Evolutionary conservation across 2,329 filamentous ascomycete genomes (phyloP), one percentile per base, ranked within the genome.

Genomic region (Nothopassalora personata): DNA sequence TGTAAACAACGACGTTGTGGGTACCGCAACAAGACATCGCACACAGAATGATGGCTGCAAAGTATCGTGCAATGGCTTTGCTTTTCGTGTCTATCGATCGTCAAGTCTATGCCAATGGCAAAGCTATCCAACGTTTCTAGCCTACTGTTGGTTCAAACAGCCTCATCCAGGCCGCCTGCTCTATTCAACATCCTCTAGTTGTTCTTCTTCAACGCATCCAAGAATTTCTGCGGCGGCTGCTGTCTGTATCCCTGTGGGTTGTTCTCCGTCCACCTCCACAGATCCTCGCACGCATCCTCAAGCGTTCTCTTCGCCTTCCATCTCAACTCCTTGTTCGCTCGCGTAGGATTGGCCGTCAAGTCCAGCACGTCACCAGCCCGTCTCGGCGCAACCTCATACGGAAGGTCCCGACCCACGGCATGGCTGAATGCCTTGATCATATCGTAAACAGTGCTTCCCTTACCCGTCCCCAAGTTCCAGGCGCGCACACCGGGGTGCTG

Each of bases 211-310:
- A 80, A 63, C 54, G 74, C 73, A 61, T 88, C 87, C 53, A 97
- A 72, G 69, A 97, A 82, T 76, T 89, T 86, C 65, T 89, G 82
- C 0, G 94, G 93, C n/a, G 93, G 91, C 66, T 91, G 82, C 78
- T 97, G 92, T 66, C 89, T 84, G 80, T 97, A 97, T 23, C 94
- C 94, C 77, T 92, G 86, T 27, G 94, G 94, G 79, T 97, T 97
- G 79, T 97, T 97, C 78, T 88, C 83, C 15, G 95, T 96, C 94
- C 94, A 99, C 71, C 86, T 87, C 94, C 94, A 99, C 66, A 99
- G 81, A 76, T 99, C 91, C 67, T 87, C 85, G 74, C 94, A 99
- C 28, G 93, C 92, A 74, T 96, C 86, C 78, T 97, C 93, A 73
- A 99, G 85, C 19, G 89, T 92, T 59, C 88, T 81, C 79, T 95